Percentiles rank a stretch among this genome's conserved stretches.
Conservation (phyloP, 148 eudicot genomes). For the Rhododendron ovatum region DNA sequence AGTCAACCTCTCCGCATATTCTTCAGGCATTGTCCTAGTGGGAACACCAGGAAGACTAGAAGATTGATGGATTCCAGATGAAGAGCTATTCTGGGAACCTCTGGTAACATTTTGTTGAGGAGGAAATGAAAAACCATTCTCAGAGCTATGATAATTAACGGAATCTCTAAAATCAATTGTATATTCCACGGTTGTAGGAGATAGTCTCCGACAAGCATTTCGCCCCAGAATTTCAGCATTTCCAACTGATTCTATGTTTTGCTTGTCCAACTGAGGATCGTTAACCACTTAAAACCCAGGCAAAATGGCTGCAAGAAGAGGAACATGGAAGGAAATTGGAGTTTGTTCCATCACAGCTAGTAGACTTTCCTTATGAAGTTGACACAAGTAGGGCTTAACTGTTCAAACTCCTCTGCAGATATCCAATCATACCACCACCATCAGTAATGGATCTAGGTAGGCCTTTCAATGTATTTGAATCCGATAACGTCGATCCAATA, state of each 20-base stretch:
- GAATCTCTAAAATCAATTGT: neutral
- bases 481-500: too few relatives aligned
- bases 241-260: neutral
- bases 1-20: neutral
- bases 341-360: slow-evolving; percentile 36
- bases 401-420: neutral
- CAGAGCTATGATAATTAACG: neutral
- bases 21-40: neutral
- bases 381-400: neutral
- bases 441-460: neutral
- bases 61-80: neutral
- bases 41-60: neutral
- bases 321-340: slow-evolving; percentile 41
- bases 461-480: too few relatives aligned
- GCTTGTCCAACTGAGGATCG: neutral
- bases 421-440: neutral
- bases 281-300: slow-evolving; percentile 18
- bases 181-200: neutral
- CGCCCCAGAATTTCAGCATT: neutral
- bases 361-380: slow-evolving; percentile 1
- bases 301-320: slow-evolving; percentile 33
- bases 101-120: neutral
- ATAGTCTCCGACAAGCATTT: neutral
- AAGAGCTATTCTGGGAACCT: neutral
- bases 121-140: neutral